Evolutionary conservation across 2,329 filamentous ascomycete genomes (phyloP).

Genomic region (Trichophyton verrucosum): DNA sequence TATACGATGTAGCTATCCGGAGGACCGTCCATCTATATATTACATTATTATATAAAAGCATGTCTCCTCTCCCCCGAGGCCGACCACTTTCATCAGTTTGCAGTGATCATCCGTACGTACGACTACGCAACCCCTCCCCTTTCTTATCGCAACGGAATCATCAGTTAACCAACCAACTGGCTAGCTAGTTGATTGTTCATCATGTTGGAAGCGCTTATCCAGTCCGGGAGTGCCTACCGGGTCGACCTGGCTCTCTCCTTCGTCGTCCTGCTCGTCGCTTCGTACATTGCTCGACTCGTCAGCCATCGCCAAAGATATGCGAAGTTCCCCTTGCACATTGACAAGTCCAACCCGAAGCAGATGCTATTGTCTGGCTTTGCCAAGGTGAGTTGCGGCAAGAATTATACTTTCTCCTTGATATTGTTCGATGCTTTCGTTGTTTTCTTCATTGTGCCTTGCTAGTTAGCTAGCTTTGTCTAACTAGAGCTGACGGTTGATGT

Average conservation of each 20-base stretch:
- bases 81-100: neutral
- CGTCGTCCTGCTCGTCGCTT: neutral
- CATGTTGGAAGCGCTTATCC: neutral
- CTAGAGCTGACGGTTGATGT: neutral
- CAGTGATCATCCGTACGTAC: neutral
- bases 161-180: too few relatives aligned
- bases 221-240: neutral
- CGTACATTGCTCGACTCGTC: neutral
- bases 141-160: too few relatives aligned
- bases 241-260: neutral
- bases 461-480: too few relatives aligned
- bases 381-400: neutral
- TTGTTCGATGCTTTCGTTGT: neutral
- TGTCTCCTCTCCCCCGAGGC: neutral
- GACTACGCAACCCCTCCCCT: neutral
- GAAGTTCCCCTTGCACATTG: neutral
- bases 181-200: neutral
- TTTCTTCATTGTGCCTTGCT: neutral
- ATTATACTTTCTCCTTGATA: too few relatives aligned
- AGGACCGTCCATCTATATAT: neutral
- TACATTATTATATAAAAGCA: neutral
- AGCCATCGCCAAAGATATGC: neutral
- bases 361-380: neutral
- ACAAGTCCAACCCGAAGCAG: neutral
- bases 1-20: neutral